Conservation (phyloP, 441 rosid genomes). For the Pelargonium exstipulatum region DNA sequence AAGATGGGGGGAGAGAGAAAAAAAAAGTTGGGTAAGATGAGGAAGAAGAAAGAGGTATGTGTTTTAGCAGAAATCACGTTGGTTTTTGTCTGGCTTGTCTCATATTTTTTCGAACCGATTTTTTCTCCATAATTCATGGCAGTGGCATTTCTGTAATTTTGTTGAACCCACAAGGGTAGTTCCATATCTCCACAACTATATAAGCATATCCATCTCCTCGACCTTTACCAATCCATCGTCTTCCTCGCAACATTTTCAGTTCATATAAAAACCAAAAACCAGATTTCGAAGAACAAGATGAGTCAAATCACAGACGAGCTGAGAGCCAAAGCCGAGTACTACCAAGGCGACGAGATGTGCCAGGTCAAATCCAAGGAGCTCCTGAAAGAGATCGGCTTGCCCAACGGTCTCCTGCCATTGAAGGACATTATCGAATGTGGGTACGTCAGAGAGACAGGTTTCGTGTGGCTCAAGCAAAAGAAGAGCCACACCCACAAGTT, state of each 20-base stretch:
- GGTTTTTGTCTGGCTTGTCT: not conserved
- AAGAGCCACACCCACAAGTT: conserved; percentile 74
- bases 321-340: conserved; percentile 64
- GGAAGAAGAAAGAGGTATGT: not conserved
- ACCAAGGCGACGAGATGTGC: conserved; percentile 70
- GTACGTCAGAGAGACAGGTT: conserved; percentile 65
- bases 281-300: conserved; percentile 20
- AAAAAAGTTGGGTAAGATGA: too few species aligned
- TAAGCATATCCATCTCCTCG: not conserved
- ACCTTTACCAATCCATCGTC: not conserved
- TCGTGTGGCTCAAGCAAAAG: conserved; percentile 93
- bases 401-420: conserved; percentile 75
- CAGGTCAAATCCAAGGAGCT: conserved; percentile 53
- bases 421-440: conserved; percentile 79
- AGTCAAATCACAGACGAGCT: conserved; percentile 61
- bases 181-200: not conserved
- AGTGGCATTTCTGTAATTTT: not conserved
- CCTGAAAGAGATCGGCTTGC: conserved; percentile 55
- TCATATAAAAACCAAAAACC: not conserved
- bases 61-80: not conserved
- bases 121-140: conserved; percentile 3
- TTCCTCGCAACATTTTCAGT: too few species aligned
- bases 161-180: not conserved
- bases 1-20: too few species aligned
- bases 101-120: not conserved